phyloP scores from a whole-genome alignment of 1,139 yeast genomes.

The Scheffersomyces titani region DNA sequence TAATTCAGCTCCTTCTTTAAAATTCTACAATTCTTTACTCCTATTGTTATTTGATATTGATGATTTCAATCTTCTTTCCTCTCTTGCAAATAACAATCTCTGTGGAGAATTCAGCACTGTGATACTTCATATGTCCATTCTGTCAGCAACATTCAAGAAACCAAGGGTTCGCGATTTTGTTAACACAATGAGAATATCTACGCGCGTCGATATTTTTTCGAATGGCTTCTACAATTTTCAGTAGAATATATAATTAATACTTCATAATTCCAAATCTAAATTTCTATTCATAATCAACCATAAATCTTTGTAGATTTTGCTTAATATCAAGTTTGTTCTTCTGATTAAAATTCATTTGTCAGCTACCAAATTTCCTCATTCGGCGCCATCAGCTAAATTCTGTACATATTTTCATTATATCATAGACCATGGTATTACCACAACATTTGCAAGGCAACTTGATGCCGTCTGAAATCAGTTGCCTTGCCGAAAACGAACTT shows the following conservation, averaged over 20 bases:
- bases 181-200: not conserved
- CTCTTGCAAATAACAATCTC: no score
- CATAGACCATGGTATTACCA: slow-evolving; percentile 62
- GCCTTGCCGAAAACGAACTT: slow-evolving; percentile 78
- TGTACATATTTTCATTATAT: no score
- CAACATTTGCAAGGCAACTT: slow-evolving; percentile 55
- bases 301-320: not conserved
- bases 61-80: no score
- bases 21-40: not conserved
- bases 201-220: not conserved
- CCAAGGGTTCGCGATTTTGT: not conserved
- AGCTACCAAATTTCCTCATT: not conserved
- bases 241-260: not conserved
- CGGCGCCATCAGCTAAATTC: not conserved
- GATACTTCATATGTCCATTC: no score
- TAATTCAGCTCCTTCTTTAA: no score
- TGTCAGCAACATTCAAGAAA: no score
- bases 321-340: no score
- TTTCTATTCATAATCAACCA: not conserved
- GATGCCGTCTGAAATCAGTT: slow-evolving; percentile 77
- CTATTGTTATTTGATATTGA: no score
- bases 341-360: not conserved
- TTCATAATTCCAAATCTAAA: not conserved
- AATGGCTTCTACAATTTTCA: not conserved
- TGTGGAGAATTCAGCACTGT: no score